Base-by-base conservation (phyloP, 306 rosid genomes). In the Inga oerstediana region DNA sequence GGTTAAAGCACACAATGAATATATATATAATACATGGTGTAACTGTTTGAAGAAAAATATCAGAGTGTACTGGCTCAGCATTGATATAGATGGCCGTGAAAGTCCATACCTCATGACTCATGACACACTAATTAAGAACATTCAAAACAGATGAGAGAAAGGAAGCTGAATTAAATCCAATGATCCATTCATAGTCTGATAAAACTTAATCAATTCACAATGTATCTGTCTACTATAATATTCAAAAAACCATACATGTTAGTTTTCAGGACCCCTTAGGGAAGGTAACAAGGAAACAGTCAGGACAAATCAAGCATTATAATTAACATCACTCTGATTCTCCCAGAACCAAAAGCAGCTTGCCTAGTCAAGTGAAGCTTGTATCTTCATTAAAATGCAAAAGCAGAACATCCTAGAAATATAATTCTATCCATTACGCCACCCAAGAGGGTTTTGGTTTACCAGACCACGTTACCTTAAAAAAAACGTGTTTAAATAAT, bases 341-440 rank as follows among this genome's bases (percentile, higher is more conserved):
- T 56, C 49, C 80, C 46, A 24, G n/a, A 81, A 75, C 17, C 70
- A 72, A 58, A 72, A 19, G 73, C 54, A 20, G n/a, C 45, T 43
- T 30, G 35, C 39, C 34, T n/a, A 81, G 44, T 74, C 5, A 34
- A 72, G 41, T 45, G 35, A 16, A 56, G 48, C 24, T 20, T 44
- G 64, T 72, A 20, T 70, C 39, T 80, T 80, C 39, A 61, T 20
- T 59, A 62, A 43, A 61, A 77, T 81, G 79, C 65, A 73, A 11
- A 20, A 32, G 62, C 39, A 62, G 74, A 74, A 48, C 74, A 65
- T 65, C 62, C 14, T 10, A 44, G 9, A 48, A 34, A 34, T 27
- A 5, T 7, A 19, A 7, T 17, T 27, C 20, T 62, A 5, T 13
- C 43, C 65, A 3, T 9, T 49, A 15, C 24, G 48, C 11, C n/a